These are phyloP conservation scores for Wickerhamiella lipophila DNA, from an alignment of 805 yeast genomes.

Conservation along the genomic window DNA sequence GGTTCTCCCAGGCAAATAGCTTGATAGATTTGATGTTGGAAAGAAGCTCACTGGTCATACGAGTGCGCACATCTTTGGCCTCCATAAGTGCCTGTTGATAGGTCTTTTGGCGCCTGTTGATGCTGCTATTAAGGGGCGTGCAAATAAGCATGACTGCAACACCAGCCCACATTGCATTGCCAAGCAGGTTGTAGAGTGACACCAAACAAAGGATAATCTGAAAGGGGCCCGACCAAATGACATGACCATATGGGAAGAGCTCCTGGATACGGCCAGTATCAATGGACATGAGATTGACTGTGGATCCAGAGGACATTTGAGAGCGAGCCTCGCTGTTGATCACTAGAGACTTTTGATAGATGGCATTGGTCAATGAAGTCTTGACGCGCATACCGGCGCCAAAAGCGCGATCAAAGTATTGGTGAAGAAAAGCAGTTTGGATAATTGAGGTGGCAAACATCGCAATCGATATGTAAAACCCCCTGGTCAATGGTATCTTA, in stretches of 20 bases:
- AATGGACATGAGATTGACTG: constrained; percentile 88
- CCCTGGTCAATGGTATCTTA: constrained; percentile 36
- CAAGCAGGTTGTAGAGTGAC: constrained; percentile 60
- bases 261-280: constrained; percentile 85
- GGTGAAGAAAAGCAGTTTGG: constrained; percentile 54
- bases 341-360: constrained; percentile 56
- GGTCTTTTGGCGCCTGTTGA: constrained; percentile 47
- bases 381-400: constrained; percentile 51
- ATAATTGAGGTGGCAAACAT: constrained; percentile 52
- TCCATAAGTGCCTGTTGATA: constrained; percentile 76
- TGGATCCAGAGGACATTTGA: constrained; percentile 73
- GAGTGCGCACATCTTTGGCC: constrained; percentile 81
- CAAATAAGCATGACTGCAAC: constrained; percentile 60
- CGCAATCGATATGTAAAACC: constrained; percentile 47
- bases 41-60: constrained; percentile 72
- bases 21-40: constrained; percentile 84
- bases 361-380: constrained; percentile 47
- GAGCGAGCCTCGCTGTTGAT: constrained; percentile 56
- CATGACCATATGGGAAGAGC: constrained; percentile 60
- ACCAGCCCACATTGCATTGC: constrained; percentile 92
- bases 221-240: constrained; percentile 89
- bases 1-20: constrained; percentile 90
- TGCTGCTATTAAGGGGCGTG: constrained; percentile 63
- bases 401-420: constrained; percentile 41
- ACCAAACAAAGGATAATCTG: constrained; percentile 66